Base-by-base conservation (phyloP, 768 basidiomycete species). In the Amanita thiersii region DNA sequence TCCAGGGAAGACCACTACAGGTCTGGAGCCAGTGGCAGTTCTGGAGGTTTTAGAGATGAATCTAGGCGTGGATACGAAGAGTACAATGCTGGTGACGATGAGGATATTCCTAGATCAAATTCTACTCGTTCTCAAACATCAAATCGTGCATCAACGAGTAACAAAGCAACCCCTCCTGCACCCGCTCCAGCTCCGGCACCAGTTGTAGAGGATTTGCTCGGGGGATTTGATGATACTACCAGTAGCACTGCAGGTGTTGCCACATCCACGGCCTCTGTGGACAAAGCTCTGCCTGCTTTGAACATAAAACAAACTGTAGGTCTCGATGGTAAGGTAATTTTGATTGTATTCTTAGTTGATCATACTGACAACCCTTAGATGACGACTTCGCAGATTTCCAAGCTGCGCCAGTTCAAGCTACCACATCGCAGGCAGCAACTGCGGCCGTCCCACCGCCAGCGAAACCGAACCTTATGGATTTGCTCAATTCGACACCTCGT, bases 81-180 rank as follows among this genome's bases (percentile, higher is more conserved):
- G 58, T 99, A 99, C 59, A 87, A 94, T 50, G 96, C 94, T 9
- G 94, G 94, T 1, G 90, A 90, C 45, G 93, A 97, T 46, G 91
- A 94, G 47, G 55, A 66, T 24, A 47, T 59, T 12, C 41, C 57
- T 10, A 50, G 45, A 12, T 47, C 58, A 33, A 56, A 63, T 31
- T 44, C 54, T 31, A 47, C 68, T 59, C 46, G 66, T 33, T 48
- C 55, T 15, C 51, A 52, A 15, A 24, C 25, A 26, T 44, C 56
- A 5, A 41, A 50, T 19, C 48, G 53, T n/a, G 50, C 56, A 18
- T 56, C 69, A 23, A 45, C 55, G 26, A 56, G 67, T 36, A 72
- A 67, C 43, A 65, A 61, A 39, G 56, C 62, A 3, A 55, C 67
- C 1, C 60, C 70, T 15, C 45, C 56, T 14, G 48, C 56, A 12